Evolutionary conservation across 495 filamentous ascomycete genomes (phyloP), one percentile per base, ranked within the genome.

Genomic region (Neurospora tetrasperma): DNA sequence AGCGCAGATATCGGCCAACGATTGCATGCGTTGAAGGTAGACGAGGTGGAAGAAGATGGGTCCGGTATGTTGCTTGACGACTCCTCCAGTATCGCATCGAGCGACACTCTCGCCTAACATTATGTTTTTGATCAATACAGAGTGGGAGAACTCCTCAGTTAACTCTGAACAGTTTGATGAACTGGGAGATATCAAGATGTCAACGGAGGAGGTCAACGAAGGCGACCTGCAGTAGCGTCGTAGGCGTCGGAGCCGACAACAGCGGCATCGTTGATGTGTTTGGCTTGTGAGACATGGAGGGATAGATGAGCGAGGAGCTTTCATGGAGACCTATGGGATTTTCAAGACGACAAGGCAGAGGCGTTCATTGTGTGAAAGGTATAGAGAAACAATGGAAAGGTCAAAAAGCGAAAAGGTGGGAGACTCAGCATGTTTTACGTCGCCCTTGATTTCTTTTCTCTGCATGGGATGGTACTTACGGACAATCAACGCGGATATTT

Each of bases 11-110:
- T 87, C 31, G 38, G 83, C n/a, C 80, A 84, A 18, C 73, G 79
- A 23, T 74, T 88, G 73, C 78, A 76, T 5, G 79, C 73, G 54
- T 75, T 84, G 27, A 81, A 79, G 11, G 85, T 88, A 10, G 86
- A 87, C 23, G 86, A 88, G 42, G 74, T 83, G 70, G 87, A 88
- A 73, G 87, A 88, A 54, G 86, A 88, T 43, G 85, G 80, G 76
- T 87, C 86, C 62, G 87, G 87, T 85, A 85, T 78, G 85, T 84
- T 75, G 42, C 75, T 77, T 70, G 83, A 81, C 77, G 82, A 83
- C 74, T 84, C 80, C 71, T 78, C 79, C 44, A 82, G 80, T 74
- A 76, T 78, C 71, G 78, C 78, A 59, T 82, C 79, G 43, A 80
- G 78, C 81, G 78, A 79, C 75, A 82, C 84, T 79, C 79, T 81